Base-by-base conservation (phyloP, 202 grass and related monocot species). In the Cymbopogon flexuosus region DNA sequence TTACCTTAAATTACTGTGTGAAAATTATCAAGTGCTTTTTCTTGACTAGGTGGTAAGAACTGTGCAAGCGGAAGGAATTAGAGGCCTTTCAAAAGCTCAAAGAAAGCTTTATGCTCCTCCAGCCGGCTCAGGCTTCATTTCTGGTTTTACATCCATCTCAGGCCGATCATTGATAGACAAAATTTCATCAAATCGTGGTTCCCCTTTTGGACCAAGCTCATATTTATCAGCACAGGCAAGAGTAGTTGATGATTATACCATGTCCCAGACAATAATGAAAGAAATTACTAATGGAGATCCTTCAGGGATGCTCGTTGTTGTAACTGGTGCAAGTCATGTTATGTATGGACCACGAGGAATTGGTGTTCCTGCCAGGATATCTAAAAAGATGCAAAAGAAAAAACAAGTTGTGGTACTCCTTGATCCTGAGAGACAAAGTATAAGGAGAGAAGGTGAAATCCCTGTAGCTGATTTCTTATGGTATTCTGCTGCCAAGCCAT, bases 191-290 rank as follows among this genome's bases (percentile, higher is more conserved):
- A 76, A 18, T 45, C 84, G 40, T 23, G 73, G 82, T 31, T 83
- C 76, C 76, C 73, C 88, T 52, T 97, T 94, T 77, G 91, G 90
- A 35, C 92, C 95, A 29, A 88, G 79, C 78, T 91, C 95, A 83
- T 99, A 93, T 70, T 78, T 99, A 82, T 99, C 92, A 60, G 92
- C 90, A 58, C 96, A 99, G 77, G 92, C 90, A 88, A 94, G 92
- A 87, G 96, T 99, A 82, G 90, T 95, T 79, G 92, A 98, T 82
- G 96, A 99, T 78, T 91, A 93, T 84, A 91, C 92, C 60, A 99
- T 96, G 88, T 96, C 96, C 27, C 90, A 96, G 73, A 91, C 73
- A 76, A 88, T 99, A 74, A 65, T 93, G 83, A 90, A 96, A 88
- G 83, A 91, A 81, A 84, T 96, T 76, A 85, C 31, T 69, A 83